Base-by-base conservation (phyloP, 2,329 filamentous ascomycete species). In the Pezicula carpinea region DNA sequence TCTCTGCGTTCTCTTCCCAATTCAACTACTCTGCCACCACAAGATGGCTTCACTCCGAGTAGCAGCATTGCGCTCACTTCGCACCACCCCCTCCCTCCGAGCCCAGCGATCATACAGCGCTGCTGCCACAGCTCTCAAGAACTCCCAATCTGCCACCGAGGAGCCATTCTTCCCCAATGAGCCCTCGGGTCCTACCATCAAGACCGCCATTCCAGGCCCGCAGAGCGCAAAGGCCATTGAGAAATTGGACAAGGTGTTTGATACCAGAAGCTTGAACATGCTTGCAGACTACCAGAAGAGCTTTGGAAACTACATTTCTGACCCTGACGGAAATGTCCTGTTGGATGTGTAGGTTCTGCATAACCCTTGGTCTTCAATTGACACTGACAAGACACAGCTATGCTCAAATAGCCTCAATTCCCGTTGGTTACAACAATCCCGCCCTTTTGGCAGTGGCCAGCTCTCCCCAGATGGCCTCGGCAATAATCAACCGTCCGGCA, bases 321-420 rank as follows among this genome's bases (percentile, higher is more conserved):
- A 76, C 56, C 67, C 70, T 43, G 73, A 76, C 51, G 73, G 72
- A 58, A 76, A 76, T 64, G 64, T 68, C 32, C 69, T 69, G 51
- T 66, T 75, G 42, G 72, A 75, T 64, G 72, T 75, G 67, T 72
- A 68, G 44, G 68, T 65, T 17, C 34, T 15, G 11, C 4, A 29
- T 15, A 15, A 31, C 26, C 29, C n/a, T n/a, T 40, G 8, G 19
- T 26, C 26, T 31, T n/a, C 22, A 53, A 60, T 47, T 48, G 44
- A 41, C 4, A 32, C 34, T 46, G 35, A 36, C 17, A 3, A 6
- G 11, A 22, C 18, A 22, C 52, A 80, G 78, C 47, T 88, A 89
- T 66, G 83, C 87, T 43, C 87, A 91, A 68, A 91, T 92, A 63
- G 87, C 87, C 49, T 90, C 86, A 19, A 91, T 92, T 57, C 85